Base-by-base conservation (phyloP, 1,139 yeast genomes). In the Suhomyces ambrosiae region DNA sequence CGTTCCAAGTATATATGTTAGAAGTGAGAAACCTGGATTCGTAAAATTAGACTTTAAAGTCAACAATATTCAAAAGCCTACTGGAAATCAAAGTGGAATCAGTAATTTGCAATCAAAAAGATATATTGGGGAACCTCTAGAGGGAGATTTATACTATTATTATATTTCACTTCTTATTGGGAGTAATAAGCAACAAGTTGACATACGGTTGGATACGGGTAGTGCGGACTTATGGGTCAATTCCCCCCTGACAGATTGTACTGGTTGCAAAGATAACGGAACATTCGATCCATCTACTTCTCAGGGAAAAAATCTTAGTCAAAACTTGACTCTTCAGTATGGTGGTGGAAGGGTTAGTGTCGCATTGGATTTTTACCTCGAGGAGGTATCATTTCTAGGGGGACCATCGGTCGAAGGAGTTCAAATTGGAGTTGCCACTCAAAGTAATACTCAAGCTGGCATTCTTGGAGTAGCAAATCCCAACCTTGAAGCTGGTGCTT, bases 141-240 rank as follows among this genome's bases (percentile, higher is more conserved):
- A 5, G 5, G 21, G 21, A 8, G 21, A 18, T 18, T 18, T 8
- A 6, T 5, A 6, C 8, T 18, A 18, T 18, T 18, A 18, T 8
- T 18, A 18, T 18, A 18, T 18, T 8, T 6, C 21, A 5, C 8
- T 18, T 6, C 21, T 18, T 18, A 5, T 18, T 8, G 21, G 21
- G 8, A 18, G 8, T 18, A 18, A 18, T 18, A 25, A 25, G 28
- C 28, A n/a, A 25, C 8, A 25, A 25, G 15, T 4, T 11, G 7
- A 13, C 5, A 11, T n/a, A 5, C 4, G 4, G 13, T 12, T n/a
- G 13, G 28, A 25, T 15, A 27, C 30, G 5, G 30, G 30, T 21
- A 27, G 30, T 16, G 19, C 30, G 5, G 30, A 27, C 16, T 27
- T 27, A 10, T 27, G 30, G 30, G 30, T 27, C 19, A 16, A 9